A percentile compares a stretch with the other conserved stretches of the same genome.
Conservation (phyloP, 768 basidiomycete species). For the Boletus subparvulus region DNA sequence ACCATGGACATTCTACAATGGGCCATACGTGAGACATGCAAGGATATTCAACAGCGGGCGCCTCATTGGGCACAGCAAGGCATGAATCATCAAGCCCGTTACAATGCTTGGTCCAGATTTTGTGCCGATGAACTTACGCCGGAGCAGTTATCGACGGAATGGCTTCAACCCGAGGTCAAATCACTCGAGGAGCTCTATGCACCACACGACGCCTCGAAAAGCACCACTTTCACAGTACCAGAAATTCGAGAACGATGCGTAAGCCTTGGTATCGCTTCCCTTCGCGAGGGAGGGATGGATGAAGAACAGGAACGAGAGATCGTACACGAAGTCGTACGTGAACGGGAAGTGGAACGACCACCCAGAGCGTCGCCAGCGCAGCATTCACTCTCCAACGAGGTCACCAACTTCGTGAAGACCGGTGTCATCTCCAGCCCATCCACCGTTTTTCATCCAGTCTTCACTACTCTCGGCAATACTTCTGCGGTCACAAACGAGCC, state of each 20-base stretch:
- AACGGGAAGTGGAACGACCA: constrained; percentile 39
- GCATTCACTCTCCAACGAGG: constrained; percentile 6
- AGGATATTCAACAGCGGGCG: too few relatives aligned
- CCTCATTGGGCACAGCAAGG: constrained; percentile 27
- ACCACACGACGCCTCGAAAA: constrained; percentile 3
- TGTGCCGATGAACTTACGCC: constrained; percentile 5
- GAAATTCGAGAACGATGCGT: constrained; percentile 27
- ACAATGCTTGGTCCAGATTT: constrained; percentile 16
- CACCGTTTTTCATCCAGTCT: constrained; percentile 21
- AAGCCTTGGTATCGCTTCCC: constrained; percentile 26
- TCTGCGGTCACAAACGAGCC: constrained; percentile 14
- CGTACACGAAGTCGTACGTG: constrained; percentile 40
- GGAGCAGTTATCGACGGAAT: constrained; percentile 18
- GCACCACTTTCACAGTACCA: background rate
- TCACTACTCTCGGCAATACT: constrained; percentile 10
- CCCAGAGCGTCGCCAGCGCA: constrained; percentile 24
- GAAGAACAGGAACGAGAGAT: constrained; percentile 53
- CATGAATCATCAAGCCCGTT: constrained; percentile 31
- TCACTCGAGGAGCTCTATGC: constrained; percentile 37
- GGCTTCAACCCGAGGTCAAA: constrained; percentile 43
- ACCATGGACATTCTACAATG: constrained; percentile 43
- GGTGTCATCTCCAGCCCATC: constrained; percentile 24
- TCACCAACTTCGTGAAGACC: constrained; percentile 12
- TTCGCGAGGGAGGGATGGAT: constrained; percentile 29
- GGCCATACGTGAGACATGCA: constrained; percentile 34